Evolutionary conservation across 345 rosid genomes (phyloP).

Genomic region (Turritis glabra): DNA sequence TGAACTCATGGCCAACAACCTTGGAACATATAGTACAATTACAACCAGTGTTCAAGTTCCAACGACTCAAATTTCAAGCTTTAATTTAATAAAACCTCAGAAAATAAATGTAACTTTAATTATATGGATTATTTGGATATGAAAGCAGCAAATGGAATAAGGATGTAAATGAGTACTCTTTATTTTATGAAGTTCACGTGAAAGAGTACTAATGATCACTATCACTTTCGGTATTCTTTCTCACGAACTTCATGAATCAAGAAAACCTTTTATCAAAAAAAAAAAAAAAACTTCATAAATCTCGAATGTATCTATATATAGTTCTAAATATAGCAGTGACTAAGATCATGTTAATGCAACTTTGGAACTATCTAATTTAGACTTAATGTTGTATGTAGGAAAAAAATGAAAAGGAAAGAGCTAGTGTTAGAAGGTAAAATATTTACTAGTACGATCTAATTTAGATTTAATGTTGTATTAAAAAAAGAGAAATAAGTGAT

Average conservation of each 20-base stretch:
- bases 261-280: too few species aligned
- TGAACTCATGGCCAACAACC: slow-evolving; percentile 36
- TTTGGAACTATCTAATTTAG: not conserved
- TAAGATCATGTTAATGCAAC: not conserved
- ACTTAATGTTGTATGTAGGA: not conserved
- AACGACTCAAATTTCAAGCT: slow-evolving; percentile 28
- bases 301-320: not conserved
- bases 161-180: not conserved
- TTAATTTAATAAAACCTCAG: not conserved
- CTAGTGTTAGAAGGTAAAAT: not conserved
- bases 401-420: not conserved
- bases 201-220: not conserved
- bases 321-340: too few species aligned
- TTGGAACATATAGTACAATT: slow-evolving; percentile 34
- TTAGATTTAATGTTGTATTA: too few species aligned
- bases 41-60: slow-evolving; percentile 39
- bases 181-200: not conserved
- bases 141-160: slow-evolving; percentile 12
- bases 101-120: not conserved
- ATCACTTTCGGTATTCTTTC: not conserved
- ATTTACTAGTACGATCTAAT: too few species aligned
- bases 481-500: too few species aligned
- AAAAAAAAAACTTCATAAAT: slow-evolving; percentile 5
- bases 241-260: slow-evolving; percentile 4
- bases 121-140: not conserved